Evolutionary conservation across 225 moss, liverwort and hornwort species (phyloP).

Genomic region (Rhytidiadelphus loreus): DNA sequence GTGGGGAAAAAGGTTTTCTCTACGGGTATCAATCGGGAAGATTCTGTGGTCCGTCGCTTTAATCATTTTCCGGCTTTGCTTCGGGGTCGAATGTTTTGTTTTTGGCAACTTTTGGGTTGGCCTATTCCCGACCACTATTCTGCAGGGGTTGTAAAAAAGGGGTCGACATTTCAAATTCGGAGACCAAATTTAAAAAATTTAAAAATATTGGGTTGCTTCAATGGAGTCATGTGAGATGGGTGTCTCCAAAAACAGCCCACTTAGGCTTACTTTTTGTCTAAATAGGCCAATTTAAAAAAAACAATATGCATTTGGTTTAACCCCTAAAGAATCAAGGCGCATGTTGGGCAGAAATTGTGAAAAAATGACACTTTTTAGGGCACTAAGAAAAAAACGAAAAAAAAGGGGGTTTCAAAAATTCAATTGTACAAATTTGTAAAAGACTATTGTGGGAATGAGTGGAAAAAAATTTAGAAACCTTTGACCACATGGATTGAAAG

Average conservation of each 20-base stretch:
- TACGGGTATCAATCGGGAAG: background rate
- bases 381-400: no score
- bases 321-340: no score
- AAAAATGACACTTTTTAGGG: no score
- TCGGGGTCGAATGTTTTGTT: background rate
- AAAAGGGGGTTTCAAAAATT: no score
- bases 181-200: background rate
- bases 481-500: no score
- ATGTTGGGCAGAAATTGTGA: no score
- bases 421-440: no score
- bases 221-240: background rate
- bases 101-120: background rate
- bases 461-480: no score
- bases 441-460: no score
- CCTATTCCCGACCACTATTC: constrained; percentile 4
- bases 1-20: no score
- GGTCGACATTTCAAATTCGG: background rate
- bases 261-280: no score
- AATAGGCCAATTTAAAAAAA: background rate
- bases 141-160: background rate
- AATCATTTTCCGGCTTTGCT: constrained; percentile 1
- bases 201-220: no score
- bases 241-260: background rate
- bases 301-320: background rate
- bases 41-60: background rate